Percentiles rank a stretch among this genome's conserved stretches.
These are phyloP conservation scores for Phycomyces nitens DNA, from an alignment of 192 early-diverging fungal genomes.

Conservation along the genomic window DNA sequence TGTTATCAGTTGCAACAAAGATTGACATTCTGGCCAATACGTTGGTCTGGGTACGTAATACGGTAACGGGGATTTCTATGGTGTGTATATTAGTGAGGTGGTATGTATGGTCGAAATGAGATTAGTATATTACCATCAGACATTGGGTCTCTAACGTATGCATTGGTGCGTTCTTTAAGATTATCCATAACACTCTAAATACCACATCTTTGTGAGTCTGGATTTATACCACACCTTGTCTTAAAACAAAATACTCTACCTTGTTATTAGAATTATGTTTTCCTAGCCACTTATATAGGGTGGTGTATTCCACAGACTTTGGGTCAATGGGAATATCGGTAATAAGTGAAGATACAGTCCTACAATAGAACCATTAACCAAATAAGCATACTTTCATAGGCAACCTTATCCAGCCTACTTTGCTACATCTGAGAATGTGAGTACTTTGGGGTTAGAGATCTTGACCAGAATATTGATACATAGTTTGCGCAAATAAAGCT, in stretches of 20 bases:
- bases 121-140: slow-evolving; percentile 10
- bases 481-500: slow-evolving; percentile 22
- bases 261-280: slow-evolving; percentile 3
- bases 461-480: slow-evolving; percentile 10
- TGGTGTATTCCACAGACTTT: slow-evolving; percentile 17
- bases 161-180: slow-evolving; percentile 13
- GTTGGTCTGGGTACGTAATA: slow-evolving; percentile 24
- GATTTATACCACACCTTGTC: too few species aligned
- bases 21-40: slow-evolving; percentile 20
- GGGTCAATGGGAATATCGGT: slow-evolving; percentile 13
- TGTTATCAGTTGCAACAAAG: slow-evolving; percentile 11
- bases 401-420: slow-evolving; percentile 8
- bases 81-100: too few species aligned
- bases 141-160: slow-evolving; percentile 19
- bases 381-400: background rate
- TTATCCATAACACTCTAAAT: slow-evolving; percentile 2
- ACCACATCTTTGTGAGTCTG: background rate
- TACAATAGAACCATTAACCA: background rate
- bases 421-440: slow-evolving; percentile 31
- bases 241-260: background rate
- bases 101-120: too few species aligned
- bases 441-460: slow-evolving; percentile 5
- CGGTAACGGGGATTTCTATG: slow-evolving; percentile 21
- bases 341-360: slow-evolving; percentile 25
- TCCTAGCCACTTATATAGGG: slow-evolving; percentile 14